Percentiles rank a stretch among this genome's conserved stretches.
Conservation (phyloP, 192 early-diverging fungal genomes). For the Linnemannia schmuckeri region DNA sequence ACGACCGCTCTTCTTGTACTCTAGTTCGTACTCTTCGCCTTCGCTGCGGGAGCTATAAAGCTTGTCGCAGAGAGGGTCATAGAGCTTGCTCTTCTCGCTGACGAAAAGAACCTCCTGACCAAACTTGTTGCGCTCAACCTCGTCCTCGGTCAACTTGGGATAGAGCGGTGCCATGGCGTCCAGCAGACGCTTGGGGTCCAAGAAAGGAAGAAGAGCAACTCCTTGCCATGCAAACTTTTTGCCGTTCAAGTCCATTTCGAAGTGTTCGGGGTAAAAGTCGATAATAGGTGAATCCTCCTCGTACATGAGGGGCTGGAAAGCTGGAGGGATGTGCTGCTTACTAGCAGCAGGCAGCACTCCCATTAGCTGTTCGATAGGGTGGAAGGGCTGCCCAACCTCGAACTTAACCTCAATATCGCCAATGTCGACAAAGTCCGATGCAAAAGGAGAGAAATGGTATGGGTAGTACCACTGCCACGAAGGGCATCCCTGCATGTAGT, state of each 20-base stretch:
- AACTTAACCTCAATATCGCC: slow-evolving; percentile 81
- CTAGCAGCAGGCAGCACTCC: slow-evolving; percentile 91
- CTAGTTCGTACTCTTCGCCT: slow-evolving; percentile 56
- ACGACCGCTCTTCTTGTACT: slow-evolving; percentile 68
- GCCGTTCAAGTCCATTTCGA: slow-evolving; percentile 86
- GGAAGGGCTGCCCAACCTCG: slow-evolving; percentile 86
- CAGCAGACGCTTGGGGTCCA: slow-evolving; percentile 88
- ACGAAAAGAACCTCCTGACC: slow-evolving; percentile 73
- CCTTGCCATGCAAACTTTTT: slow-evolving; percentile 96
- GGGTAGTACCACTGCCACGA: slow-evolving; percentile 99
- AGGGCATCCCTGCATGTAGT: slow-evolving; percentile 87
- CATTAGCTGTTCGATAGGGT: slow-evolving; percentile 97
- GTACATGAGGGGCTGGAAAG: slow-evolving; percentile 85
- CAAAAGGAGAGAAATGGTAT: slow-evolving; percentile 95
- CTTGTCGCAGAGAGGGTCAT: slow-evolving; percentile 64
- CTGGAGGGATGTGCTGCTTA: slow-evolving; percentile 74
- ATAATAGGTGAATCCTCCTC: slow-evolving; percentile 86
- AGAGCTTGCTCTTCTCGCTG: slow-evolving; percentile 71
- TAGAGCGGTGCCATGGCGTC: slow-evolving; percentile 77
- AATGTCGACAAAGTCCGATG: slow-evolving; percentile 86
- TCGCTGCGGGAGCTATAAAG: slow-evolving; percentile 65
- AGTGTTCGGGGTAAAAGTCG: slow-evolving; percentile 95
- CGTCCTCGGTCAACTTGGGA: slow-evolving; percentile 76
- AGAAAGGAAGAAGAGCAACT: slow-evolving; percentile 95
- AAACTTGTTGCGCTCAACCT: slow-evolving; percentile 78